A percentile compares a stretch with the other conserved stretches of the same genome.
Conservation (phyloP, 139 green algal species). For the Micractinium sp. region DNA sequence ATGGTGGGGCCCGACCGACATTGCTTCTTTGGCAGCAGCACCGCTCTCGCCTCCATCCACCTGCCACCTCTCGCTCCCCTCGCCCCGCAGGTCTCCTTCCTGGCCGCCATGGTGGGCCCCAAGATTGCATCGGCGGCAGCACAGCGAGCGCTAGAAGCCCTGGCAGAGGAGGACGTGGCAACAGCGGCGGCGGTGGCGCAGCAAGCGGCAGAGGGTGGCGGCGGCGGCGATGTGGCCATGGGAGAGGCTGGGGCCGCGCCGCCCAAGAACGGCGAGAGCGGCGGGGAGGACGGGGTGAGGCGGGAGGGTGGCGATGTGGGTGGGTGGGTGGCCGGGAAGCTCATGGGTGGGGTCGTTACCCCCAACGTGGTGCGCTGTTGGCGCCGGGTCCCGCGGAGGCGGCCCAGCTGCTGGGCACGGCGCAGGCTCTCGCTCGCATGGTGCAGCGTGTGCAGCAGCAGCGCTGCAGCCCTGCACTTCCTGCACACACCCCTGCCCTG, state of each 20-base stretch:
- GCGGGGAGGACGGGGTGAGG: constrained; percentile 8
- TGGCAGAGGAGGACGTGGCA: constrained; percentile 65
- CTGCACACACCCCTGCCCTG: not conserved
- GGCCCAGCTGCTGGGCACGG: too few relatives aligned
- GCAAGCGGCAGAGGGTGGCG: not conserved
- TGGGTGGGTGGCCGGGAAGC: too few relatives aligned
- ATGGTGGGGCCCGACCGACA: too few relatives aligned
- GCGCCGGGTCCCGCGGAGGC: not conserved
- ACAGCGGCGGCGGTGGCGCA: constrained; percentile 23
- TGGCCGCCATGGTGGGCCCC: constrained; percentile 81
- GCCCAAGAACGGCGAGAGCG: not conserved
- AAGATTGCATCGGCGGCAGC: constrained; percentile 86
- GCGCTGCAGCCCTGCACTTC: not conserved
- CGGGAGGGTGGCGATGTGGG: not conserved
- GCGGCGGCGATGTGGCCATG: not conserved
- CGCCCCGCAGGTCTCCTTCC: constrained; percentile 67
- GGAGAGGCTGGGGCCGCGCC: not conserved
- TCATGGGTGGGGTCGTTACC: not conserved
- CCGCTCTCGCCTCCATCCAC: too few relatives aligned
- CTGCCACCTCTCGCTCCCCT: too few relatives aligned
- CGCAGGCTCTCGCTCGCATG: too few relatives aligned
- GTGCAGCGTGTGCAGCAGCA: too few relatives aligned
- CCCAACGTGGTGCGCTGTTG: not conserved
- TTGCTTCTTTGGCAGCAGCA: too few relatives aligned
- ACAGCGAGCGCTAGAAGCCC: constrained; percentile 78